These are phyloP conservation scores for Hydrangea macrophylla DNA, from an alignment of 148 eudicot genomes.

Conservation along the genomic window DNA sequence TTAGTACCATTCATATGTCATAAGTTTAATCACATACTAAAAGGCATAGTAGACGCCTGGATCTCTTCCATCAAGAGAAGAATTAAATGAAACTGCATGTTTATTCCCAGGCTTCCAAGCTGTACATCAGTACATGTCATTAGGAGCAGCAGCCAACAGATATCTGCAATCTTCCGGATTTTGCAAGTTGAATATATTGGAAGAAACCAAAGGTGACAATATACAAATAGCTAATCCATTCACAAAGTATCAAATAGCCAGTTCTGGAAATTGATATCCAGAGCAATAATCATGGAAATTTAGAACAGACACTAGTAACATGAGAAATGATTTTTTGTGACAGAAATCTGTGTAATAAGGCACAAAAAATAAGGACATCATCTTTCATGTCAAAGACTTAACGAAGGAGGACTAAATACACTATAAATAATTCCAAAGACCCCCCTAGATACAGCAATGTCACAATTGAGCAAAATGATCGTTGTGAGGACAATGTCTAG, in stretches of 20 bases:
- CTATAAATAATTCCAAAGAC: not conserved
- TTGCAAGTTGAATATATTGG: not conserved
- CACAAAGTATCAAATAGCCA: not conserved
- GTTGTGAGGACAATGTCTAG: not conserved
- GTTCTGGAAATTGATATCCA: not conserved
- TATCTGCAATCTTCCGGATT: not conserved
- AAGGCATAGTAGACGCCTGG: conserved; percentile 12
- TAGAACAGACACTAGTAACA: not conserved
- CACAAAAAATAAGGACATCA: not conserved
- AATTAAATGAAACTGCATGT: conserved; percentile 7
- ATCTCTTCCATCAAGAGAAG: conserved; percentile 14
- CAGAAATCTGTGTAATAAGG: not conserved
- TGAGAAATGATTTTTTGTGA: not conserved
- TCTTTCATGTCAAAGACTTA: not conserved
- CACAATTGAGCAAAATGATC: not conserved
- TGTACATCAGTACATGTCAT: not conserved
- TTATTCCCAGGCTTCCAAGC: not conserved
- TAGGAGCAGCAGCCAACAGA: not conserved
- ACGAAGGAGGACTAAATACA: not conserved
- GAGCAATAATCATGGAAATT: not conserved
- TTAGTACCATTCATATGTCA: not conserved
- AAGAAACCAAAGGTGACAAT: not conserved
- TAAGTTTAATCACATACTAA: not conserved
- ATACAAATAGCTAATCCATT: not conserved
- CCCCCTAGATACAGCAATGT: not conserved